Evolutionary conservation across 2,329 filamentous ascomycete genomes (phyloP), one percentile per base, ranked within the genome.

Genomic region (Elsinoe perseae): DNA sequence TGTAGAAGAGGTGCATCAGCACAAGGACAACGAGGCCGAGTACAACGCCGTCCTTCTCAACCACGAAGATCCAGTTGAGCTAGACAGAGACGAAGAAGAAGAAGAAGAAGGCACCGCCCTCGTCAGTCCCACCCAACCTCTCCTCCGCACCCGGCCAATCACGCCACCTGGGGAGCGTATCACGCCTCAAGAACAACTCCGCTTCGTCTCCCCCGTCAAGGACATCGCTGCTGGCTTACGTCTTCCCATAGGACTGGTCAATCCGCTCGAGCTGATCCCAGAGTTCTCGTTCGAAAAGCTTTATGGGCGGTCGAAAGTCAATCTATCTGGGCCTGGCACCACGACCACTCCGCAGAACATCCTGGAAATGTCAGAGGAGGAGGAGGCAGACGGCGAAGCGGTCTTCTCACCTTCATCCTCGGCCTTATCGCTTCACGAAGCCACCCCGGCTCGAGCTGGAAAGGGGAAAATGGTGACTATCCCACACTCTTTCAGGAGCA

Each of bases 271-370:
- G 21, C 28, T 54, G 25, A 38, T 54, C 32, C 10, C n/a, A 8
- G 23, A 36, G 34, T 38, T 54, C 50, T 54, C 50, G 8, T 40
- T 54, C 16, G 30, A 54, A 21, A 27, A 54, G 14, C 28, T 54
- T 8, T 28, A 14, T 48, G 43, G 9, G 14, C 12, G 9, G 2
- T 20, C 36, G 20, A 4, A 3, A 3, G 14, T 18, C 14, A 16
- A 42, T 20, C 14, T 20, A n/a, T 16, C 36, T 36, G n/a, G n/a
- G n/a, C n/a, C n/a, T n/a, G n/a, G n/a, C n/a, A n/a, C n/a, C n/a
- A n/a, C n/a, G n/a, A n/a, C n/a, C n/a, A n/a, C n/a, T n/a, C n/a
- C n/a, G n/a, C n/a, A n/a, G n/a, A n/a, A n/a, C n/a, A n/a, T n/a
- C n/a, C n/a, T n/a, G n/a, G n/a, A n/a, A n/a, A n/a, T n/a, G n/a